These are phyloP conservation scores for Nicotiana paniculata DNA, from an alignment of 257 asterid species.

Conservation along the genomic window DNA sequence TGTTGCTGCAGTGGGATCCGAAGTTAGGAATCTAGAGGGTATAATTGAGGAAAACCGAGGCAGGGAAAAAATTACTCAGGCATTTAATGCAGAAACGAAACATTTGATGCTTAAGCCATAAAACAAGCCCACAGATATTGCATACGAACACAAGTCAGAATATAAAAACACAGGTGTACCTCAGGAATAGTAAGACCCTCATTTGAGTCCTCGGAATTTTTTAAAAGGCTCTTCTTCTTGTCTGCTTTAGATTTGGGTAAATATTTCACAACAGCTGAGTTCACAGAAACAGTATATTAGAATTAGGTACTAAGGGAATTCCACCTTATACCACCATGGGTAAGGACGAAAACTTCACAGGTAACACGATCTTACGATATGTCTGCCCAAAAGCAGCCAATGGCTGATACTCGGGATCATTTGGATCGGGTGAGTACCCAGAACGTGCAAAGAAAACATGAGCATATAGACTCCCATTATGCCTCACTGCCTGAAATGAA, in stretches of 20 bases:
- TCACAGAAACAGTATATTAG: conserved; percentile 7
- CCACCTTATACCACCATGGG: background rate
- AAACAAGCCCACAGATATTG: background rate
- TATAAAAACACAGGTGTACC: background rate
- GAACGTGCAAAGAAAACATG: conserved; percentile 92
- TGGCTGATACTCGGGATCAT: conserved; percentile 90
- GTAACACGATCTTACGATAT: conserved; percentile 45
- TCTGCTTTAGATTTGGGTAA: conserved; percentile 73
- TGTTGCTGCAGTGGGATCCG: too few relatives aligned
- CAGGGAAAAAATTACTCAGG: background rate
- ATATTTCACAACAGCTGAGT: conserved; percentile 68
- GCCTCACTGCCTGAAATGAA: conserved; percentile 59
- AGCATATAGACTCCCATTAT: conserved; percentile 89
- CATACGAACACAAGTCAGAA: background rate
- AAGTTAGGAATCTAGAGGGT: background rate
- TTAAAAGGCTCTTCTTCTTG: conserved; percentile 78
- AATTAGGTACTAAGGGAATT: background rate
- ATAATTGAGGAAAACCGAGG: background rate
- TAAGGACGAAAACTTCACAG: background rate
- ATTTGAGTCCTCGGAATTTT: conserved; percentile 38
- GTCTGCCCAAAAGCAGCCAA: conserved; percentile 75
- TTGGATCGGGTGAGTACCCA: conserved; percentile 86
- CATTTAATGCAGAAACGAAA: background rate
- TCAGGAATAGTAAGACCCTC: conserved; percentile 22
- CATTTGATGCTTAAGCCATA: background rate